Base-by-base conservation (phyloP, 345 rosid genomes). In the Populus euphratica region DNA sequence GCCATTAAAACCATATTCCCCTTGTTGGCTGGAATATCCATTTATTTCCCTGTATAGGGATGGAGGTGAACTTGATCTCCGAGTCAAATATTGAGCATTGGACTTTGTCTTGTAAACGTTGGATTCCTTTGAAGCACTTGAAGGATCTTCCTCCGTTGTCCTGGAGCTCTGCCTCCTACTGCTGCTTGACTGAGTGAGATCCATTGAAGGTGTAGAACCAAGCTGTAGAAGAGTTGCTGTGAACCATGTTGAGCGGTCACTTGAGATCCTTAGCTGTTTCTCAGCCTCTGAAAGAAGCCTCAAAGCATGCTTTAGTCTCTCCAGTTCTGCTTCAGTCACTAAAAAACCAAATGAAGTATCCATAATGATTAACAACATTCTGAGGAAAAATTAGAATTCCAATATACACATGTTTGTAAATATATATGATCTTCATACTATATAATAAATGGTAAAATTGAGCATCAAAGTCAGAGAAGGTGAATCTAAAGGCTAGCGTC, bases 281-380 rank as follows among this genome's bases (percentile, higher is more conserved):
- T 93, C 97, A 18, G 99, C 93, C 77, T 93, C 98, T 1, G 98
- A 93, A 70, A 96, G 98, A 84, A 96, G 98, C 90, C 90, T 96
- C 79, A 96, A 83, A 61, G 99, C 94, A 88, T 87, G 96, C 87
- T 96, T 96, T 76, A 96, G 78, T 73, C 91, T 92, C 83, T 88
- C 97, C 84, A 92, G 76, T 81, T 96, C 98, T 17, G 88, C 89
- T 73, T 92, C 99, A 74, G 84, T 87, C 87, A 93, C 99, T 96
- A 81, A 73, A 82, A 82, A 77, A 72, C 50, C 12, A 36, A 43
- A 31, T 6, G 9, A 31, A 65, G 41, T 71, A 72, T 73, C 43
- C 63, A 76, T 35, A 61, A 12, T 17, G 29, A 59, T 9, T 27
- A 75, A n/a, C 39, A 43, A 10, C 5, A 65, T 39, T 5, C 25